These are phyloP conservation scores for Porcisia deanei DNA, from an alignment of 208 protist species.

Conservation along the genomic window DNA sequence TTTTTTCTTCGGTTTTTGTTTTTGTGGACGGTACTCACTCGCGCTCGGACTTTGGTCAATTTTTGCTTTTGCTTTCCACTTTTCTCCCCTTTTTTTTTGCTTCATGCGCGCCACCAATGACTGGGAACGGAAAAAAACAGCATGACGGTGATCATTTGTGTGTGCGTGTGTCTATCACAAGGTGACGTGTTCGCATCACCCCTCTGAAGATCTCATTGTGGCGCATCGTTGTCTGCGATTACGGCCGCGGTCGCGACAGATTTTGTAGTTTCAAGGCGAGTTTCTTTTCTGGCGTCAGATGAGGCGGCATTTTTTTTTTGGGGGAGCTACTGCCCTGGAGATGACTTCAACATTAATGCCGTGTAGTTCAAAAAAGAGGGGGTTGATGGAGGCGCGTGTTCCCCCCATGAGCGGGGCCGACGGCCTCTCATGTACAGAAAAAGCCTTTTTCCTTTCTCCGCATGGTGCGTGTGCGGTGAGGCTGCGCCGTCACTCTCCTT, in stretches of 20 bases:
- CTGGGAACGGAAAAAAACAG: background rate
- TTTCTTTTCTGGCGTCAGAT: background rate
- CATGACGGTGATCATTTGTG: background rate
- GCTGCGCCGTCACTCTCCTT: background rate
- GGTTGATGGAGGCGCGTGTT: background rate
- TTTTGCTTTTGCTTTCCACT: background rate
- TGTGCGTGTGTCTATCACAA: background rate
- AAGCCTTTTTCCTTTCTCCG: background rate
- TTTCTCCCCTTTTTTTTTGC: background rate
- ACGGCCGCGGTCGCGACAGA: background rate
- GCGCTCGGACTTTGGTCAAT: background rate
- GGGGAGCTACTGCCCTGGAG: background rate
- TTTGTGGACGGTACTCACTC: background rate
- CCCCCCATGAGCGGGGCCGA: background rate
- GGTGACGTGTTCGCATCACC: background rate
- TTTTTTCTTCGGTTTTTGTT: background rate
- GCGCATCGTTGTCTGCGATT: background rate
- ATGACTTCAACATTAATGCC: background rate
- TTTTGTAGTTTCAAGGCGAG: background rate
- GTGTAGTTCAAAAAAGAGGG: background rate
- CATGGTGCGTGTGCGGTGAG: background rate
- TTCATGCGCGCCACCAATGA: background rate
- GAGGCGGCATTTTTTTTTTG: background rate
- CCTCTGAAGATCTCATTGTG: background rate
- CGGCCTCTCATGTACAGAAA: background rate